phyloP scores from a whole-genome alignment of 208 protist species.

The Strigomonas galati region DNA sequence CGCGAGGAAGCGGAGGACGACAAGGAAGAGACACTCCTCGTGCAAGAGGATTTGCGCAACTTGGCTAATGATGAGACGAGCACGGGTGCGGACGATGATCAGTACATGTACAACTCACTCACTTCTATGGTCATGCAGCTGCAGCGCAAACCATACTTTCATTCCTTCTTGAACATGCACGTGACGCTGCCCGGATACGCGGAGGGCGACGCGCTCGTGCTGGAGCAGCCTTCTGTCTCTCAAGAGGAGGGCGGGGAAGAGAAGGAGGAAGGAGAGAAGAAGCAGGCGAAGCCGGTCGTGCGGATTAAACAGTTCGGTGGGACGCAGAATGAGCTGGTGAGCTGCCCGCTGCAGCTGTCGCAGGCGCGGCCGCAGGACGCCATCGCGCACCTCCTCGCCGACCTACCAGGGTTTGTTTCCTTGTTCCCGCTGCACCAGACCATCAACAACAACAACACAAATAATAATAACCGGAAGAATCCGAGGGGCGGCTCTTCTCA shows the following conservation, averaged over 20 bases:
- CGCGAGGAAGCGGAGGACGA: slow-evolving; percentile 5
- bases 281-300: slow-evolving; percentile 9
- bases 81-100: neutral
- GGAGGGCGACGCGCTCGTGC: slow-evolving; percentile 21
- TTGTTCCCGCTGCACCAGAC: slow-evolving; percentile 47
- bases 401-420: slow-evolving; percentile 67
- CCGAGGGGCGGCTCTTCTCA: neutral
- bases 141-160: slow-evolving; percentile 28
- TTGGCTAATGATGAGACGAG: no score
- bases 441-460: no score
- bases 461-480: no score
- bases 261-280: slow-evolving; percentile 6
- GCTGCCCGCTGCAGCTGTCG: slow-evolving; percentile 51
- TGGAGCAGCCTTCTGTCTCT: neutral
- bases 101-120: neutral
- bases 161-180: slow-evolving; percentile 16
- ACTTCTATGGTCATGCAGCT: slow-evolving; percentile 19
- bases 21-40: neutral
- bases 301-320: slow-evolving; percentile 29
- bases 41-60: neutral
- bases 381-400: slow-evolving; percentile 38
- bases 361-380: slow-evolving; percentile 30
- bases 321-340: slow-evolving; percentile 65
- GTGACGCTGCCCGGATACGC: slow-evolving; percentile 29
- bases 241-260: slow-evolving; percentile 1